Evolutionary conservation across 805 yeast genomes (phyloP).

Genomic region (Starmerella apis): DNA sequence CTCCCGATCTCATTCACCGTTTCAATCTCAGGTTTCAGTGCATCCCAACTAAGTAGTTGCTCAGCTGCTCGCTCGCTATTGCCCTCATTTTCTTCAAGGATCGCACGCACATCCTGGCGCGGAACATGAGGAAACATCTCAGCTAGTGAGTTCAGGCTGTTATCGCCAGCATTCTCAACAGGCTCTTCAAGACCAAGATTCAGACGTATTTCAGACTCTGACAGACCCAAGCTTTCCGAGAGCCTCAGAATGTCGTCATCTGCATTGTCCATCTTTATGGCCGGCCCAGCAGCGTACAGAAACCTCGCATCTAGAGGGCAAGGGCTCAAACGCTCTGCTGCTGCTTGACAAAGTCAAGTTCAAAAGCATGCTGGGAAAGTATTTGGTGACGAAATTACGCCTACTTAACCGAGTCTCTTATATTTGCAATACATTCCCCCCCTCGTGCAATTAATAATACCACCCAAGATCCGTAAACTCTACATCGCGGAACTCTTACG

Average conservation of each 20-base stretch:
- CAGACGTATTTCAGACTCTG: neutral
- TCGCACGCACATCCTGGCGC: neutral
- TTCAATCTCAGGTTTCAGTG: conserved; percentile 2
- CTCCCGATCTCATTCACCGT: neutral
- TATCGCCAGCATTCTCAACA: neutral
- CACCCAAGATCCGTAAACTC: no score
- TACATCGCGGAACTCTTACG: no score
- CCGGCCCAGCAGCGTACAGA: neutral
- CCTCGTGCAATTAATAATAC: no score
- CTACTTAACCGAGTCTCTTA: no score
- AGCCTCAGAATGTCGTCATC: neutral
- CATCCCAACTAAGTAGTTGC: conserved; percentile 13
- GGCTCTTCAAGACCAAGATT: neutral
- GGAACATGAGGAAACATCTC: conserved; percentile 20
- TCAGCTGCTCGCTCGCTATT: conserved; percentile 14
- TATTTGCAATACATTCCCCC: no score
- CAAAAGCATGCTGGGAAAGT: no score
- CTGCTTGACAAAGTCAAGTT: no score
- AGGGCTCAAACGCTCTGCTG: no score
- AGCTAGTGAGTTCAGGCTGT: neutral
- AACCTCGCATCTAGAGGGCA: no score
- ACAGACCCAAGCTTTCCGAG: neutral
- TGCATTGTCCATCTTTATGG: neutral
- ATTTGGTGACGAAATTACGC: no score
- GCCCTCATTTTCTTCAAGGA: neutral